These are phyloP conservation scores for Volvox africanus DNA, from an alignment of 139 green algal species.

Conservation along the genomic window DNA sequence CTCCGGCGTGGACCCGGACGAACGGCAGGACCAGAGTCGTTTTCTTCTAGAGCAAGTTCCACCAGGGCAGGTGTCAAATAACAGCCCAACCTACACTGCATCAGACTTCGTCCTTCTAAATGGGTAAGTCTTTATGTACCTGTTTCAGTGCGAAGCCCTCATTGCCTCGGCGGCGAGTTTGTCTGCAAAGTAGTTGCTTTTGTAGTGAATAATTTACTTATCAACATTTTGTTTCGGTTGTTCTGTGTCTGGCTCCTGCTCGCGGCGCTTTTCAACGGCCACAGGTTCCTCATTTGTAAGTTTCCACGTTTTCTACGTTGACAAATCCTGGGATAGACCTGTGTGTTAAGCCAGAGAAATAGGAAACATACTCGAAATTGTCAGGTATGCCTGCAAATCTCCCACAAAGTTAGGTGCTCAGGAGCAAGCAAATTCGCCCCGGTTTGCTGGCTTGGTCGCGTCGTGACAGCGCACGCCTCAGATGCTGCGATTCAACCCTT, in stretches of 20 bases:
- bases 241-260: no score
- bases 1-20: not conserved
- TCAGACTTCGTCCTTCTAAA: slow-evolving; percentile 43
- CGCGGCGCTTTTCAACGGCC: not conserved
- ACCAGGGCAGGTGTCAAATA: not conserved
- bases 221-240: not conserved
- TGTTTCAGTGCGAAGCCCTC: not conserved
- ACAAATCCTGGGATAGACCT: no score
- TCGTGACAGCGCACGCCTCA: not conserved
- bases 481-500: not conserved
- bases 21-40: not conserved
- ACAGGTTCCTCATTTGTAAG: slow-evolving; percentile 50
- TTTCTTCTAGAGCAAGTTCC: not conserved
- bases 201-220: not conserved
- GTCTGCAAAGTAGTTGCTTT: not conserved
- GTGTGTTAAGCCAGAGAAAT: no score
- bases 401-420: no score
- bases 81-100: not conserved
- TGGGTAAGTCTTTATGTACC: slow-evolving; percentile 5
- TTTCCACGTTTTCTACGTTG: not conserved
- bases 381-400: not conserved
- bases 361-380: not conserved
- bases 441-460: no score
- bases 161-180: not conserved
- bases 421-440: no score